Evolutionary conservation across 2,329 filamentous ascomycete species (phyloP), one percentile per base, ranked within the genome.

Genomic region (Penicillium sp.): DNA sequence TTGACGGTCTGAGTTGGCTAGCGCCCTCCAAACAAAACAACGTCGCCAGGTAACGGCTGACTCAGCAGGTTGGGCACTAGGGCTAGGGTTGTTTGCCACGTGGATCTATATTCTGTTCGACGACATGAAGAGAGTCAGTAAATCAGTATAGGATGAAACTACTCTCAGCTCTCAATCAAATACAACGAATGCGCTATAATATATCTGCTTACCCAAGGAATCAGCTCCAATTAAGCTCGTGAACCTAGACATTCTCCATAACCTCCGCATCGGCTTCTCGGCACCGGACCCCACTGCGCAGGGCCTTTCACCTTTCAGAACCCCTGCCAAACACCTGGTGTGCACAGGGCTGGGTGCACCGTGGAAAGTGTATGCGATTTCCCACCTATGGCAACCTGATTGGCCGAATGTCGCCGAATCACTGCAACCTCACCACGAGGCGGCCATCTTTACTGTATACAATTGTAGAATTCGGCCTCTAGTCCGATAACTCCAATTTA

Each of bases 1-100:
- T 34, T 49, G 45, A 49, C 50, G 45, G 45, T 54, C 51, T 54
- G 51, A 54, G 51, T 18, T 54, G 51, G 51, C 47, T 54, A 50
- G 51, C 51, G 51, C 38, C 44, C 46, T 46, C 54, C 54, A 64
- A 67, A 67, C 63, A 67, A 66, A 61, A 55, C 58, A 14, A 39
- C 62, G 55, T 63, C 63, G 59, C 52, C 52, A 51, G 61, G 62
- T 57, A 62, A 64, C 61, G 53, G 36, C 44, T 61, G 55, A 57
- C 45, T 43, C 34, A 47, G 43, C 60, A 14, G 6, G 44, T 59
- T 8, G 38, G 58, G 34, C 34, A 36, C 18, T 18, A 18, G 18
- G 18, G 52, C 0, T 46, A 60, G 60, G 54, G 58, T 50, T 63
- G 18, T 58, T 62, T 56, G 60, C 43, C 41, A 53, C 45, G 50